A percentile compares a stretch with the other conserved stretches of the same genome.
These are phyloP conservation scores for Vitis hybrid DNA, from an alignment of 177 flowering plant species.

Conservation along the genomic window DNA sequence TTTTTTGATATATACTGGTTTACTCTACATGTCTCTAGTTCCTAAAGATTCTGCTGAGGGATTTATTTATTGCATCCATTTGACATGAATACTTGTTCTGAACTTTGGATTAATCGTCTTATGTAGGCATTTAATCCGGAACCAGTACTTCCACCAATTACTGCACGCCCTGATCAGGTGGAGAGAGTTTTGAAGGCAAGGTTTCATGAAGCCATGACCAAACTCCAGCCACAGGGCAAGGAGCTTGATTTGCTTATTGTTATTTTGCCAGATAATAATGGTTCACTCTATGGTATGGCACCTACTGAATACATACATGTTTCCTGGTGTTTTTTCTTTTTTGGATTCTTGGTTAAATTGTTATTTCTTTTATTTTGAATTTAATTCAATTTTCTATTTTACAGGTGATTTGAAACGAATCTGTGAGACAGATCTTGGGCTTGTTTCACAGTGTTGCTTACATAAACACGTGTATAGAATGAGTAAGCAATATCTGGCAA, in stretches of 20 bases:
- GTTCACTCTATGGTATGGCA: slow-evolving; percentile 71
- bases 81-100: neutral
- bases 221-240: slow-evolving; percentile 43
- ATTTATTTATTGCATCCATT: neutral
- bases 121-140: slow-evolving; percentile 33
- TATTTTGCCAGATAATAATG: slow-evolving; percentile 78
- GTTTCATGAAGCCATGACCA: slow-evolving; percentile 49
- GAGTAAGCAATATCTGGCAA: slow-evolving; percentile 55
- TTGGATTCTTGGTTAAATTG: neutral
- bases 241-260: slow-evolving; percentile 75
- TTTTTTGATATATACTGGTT: neutral
- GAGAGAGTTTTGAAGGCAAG: slow-evolving; percentile 41
- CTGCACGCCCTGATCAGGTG: slow-evolving; percentile 47
- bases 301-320: neutral
- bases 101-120: neutral
- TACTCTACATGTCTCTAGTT: neutral
- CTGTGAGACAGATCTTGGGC: slow-evolving; percentile 61
- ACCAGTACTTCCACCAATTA: slow-evolving; percentile 33
- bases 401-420: slow-evolving; percentile 52
- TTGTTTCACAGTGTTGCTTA: slow-evolving; percentile 60
- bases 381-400: neutral
- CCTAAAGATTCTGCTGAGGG: too few relatives aligned
- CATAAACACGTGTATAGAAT: slow-evolving; percentile 47
- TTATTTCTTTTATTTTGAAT: neutral
- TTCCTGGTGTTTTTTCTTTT: too few relatives aligned